Conservation (phyloP, 108 stramenopile species). For the Cyclostephanos tholiformis region DNA sequence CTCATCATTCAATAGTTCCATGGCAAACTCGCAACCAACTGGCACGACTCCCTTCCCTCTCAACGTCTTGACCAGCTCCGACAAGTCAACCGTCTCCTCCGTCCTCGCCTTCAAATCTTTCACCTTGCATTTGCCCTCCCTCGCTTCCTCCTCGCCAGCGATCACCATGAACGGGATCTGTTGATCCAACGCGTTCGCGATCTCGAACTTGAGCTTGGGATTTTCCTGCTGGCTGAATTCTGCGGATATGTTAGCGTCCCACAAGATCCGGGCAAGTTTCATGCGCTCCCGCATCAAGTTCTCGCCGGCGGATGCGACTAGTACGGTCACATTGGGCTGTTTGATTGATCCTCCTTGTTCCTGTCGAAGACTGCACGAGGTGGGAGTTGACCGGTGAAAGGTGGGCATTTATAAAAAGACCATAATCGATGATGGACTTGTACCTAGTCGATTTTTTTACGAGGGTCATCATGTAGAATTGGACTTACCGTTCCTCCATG, state of each 20-base stretch:
- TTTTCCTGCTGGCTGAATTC: slow-evolving; percentile 85
- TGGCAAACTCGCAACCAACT: slow-evolving; percentile 69
- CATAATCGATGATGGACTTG: neutral
- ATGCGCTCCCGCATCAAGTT: slow-evolving; percentile 72
- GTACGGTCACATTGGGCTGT: slow-evolving; percentile 69
- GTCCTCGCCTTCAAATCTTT: slow-evolving; percentile 77
- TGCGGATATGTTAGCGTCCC: slow-evolving; percentile 84
- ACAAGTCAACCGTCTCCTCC: slow-evolving; percentile 61
- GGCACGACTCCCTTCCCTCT: slow-evolving; percentile 65
- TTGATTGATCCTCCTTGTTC: slow-evolving; percentile 62
- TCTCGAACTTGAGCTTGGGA: slow-evolving; percentile 85
- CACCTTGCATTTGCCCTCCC: slow-evolving; percentile 79
- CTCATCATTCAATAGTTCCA: slow-evolving; percentile 40
- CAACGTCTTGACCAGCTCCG: slow-evolving; percentile 50
- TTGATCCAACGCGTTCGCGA: slow-evolving; percentile 76
- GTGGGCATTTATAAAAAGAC: neutral
- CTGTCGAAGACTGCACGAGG: slow-evolving; percentile 42
- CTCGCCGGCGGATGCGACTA: slow-evolving; percentile 83
- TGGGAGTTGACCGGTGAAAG: neutral
- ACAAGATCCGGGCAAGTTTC: slow-evolving; percentile 76
- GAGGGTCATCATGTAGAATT: neutral
- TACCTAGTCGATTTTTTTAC: too few species aligned
- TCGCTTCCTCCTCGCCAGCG: slow-evolving; percentile 85
- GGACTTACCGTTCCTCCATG: slow-evolving; percentile 78
- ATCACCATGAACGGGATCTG: slow-evolving; percentile 90